Conservation (phyloP, 306 rosid genomes). For the Vigna unguiculata region DNA sequence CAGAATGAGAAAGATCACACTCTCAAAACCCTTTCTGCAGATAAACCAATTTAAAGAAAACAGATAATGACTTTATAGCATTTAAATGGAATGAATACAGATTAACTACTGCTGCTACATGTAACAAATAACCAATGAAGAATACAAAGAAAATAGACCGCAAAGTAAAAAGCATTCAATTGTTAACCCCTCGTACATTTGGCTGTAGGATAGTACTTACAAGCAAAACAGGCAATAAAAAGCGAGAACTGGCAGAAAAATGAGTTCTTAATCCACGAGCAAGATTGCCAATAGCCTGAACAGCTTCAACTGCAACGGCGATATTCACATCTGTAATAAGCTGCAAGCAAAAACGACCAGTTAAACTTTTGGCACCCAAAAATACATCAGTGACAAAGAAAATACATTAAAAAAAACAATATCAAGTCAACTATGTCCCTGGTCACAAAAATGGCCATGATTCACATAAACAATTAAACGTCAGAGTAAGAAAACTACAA, state of each 20-base stretch:
- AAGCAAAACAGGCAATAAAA: constrained; percentile 90
- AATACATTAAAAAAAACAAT: background rate
- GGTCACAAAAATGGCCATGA: background rate
- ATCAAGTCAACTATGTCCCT: background rate
- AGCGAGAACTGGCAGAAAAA: constrained; percentile 96
- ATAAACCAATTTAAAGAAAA: constrained; percentile 21
- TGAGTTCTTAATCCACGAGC: constrained; percentile 88
- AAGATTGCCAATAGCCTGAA: constrained; percentile 98
- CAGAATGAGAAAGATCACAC: background rate
- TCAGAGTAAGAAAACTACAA: constrained; percentile 11
- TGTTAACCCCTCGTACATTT: constrained; percentile 7
- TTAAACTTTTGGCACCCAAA: constrained; percentile 11
- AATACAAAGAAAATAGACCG: background rate
- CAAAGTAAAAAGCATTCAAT: background rate
- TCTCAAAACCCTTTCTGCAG: background rate
- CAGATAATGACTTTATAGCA: constrained; percentile 19
- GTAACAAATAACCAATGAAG: constrained; percentile 2
- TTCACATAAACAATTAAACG: background rate
- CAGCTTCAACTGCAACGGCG: constrained; percentile 99
- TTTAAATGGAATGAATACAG: background rate
- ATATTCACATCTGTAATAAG: constrained; percentile 97
- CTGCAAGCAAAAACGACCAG: constrained; percentile 58
- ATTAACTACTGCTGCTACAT: background rate
- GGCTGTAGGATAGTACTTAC: constrained; percentile 58
- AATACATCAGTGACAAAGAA: constrained; percentile 17